phyloP scores from a whole-genome alignment of 805 yeast species.

The Ogataea corticis region DNA sequence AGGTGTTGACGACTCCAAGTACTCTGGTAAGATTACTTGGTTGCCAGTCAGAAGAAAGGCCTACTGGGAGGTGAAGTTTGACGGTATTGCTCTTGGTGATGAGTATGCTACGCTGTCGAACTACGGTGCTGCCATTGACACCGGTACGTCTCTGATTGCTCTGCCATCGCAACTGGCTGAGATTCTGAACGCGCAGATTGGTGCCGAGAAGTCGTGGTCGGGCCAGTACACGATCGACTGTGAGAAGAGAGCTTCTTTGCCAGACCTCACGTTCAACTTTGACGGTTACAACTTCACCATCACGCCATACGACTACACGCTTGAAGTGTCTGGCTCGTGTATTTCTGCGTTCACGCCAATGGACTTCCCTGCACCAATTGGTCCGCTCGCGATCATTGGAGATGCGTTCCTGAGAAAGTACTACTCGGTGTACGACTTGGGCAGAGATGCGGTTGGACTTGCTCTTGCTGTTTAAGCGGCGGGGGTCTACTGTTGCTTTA shows the following conservation, averaged over 20 bases:
- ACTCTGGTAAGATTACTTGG: slow-evolving; percentile 85
- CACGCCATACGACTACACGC: slow-evolving; percentile 85
- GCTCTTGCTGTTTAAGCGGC: slow-evolving; percentile 63
- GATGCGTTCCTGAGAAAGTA: slow-evolving; percentile 95
- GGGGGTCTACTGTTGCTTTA: background rate
- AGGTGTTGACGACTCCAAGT: slow-evolving; percentile 79
- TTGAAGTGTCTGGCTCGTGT: slow-evolving; percentile 94
- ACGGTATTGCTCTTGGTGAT: slow-evolving; percentile 87
- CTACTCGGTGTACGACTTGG: slow-evolving; percentile 92
- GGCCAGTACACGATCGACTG: slow-evolving; percentile 97
- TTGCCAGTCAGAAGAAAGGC: slow-evolving; percentile 99
- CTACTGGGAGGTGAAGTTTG: slow-evolving; percentile 97
- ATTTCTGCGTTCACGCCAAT: slow-evolving; percentile 94
- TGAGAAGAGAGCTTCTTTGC: slow-evolving; percentile 77
- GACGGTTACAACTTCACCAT: slow-evolving; percentile 91
- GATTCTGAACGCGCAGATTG: slow-evolving; percentile 91
- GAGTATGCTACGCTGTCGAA: slow-evolving; percentile 80
- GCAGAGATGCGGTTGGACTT: slow-evolving; percentile 90
- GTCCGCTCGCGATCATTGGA: slow-evolving; percentile 94
- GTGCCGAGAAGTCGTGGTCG: slow-evolving; percentile 96
- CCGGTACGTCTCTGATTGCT: slow-evolving; percentile 96
- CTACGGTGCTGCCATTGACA: slow-evolving; percentile 97
- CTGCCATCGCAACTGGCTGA: slow-evolving; percentile 96
- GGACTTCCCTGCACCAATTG: slow-evolving; percentile 97
- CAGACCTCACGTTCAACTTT: slow-evolving; percentile 89